A percentile compares a stretch with the other conserved stretches of the same genome.
Evolutionary conservation across 495 filamentous ascomycete species (phyloP).

Genomic region (Usnea hakonensis): DNA sequence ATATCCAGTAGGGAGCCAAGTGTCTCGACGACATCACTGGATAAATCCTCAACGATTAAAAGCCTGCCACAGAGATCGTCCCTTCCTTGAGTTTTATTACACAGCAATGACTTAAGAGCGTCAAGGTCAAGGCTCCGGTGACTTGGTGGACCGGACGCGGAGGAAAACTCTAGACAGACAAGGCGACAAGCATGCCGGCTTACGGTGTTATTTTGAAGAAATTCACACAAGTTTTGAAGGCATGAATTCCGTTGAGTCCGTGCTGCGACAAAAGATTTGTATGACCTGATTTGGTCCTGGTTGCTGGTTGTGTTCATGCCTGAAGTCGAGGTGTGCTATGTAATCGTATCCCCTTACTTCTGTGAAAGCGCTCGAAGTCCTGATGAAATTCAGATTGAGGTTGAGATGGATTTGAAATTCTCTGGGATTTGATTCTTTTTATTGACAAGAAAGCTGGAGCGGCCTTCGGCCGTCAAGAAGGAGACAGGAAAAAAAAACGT

Average conservation of each 20-base stretch:
- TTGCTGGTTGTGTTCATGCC: neutral
- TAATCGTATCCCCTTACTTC: neutral
- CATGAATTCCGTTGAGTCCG: neutral
- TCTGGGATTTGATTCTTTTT: neutral
- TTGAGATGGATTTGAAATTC: neutral
- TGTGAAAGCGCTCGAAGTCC: neutral
- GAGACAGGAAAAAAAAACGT: no score
- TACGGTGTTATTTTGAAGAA: neutral
- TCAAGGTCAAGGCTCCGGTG: neutral
- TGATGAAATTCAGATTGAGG: neutral
- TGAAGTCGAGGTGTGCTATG: neutral
- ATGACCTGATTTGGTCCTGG: neutral
- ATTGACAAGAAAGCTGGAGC: no score
- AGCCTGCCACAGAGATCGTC: neutral
- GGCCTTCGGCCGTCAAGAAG: no score
- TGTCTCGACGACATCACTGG: constrained; percentile 4
- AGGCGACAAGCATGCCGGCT: neutral
- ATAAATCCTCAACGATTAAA: neutral
- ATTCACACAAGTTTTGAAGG: neutral
- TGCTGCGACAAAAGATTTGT: neutral
- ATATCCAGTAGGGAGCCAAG: constrained; percentile 16
- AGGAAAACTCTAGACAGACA: neutral
- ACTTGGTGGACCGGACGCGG: neutral
- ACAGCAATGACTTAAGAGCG: neutral
- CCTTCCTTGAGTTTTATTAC: neutral